These are phyloP conservation scores for Lachnellula hyalina DNA, from an alignment of 2,329 filamentous ascomycete species.

Conservation along the genomic window DNA sequence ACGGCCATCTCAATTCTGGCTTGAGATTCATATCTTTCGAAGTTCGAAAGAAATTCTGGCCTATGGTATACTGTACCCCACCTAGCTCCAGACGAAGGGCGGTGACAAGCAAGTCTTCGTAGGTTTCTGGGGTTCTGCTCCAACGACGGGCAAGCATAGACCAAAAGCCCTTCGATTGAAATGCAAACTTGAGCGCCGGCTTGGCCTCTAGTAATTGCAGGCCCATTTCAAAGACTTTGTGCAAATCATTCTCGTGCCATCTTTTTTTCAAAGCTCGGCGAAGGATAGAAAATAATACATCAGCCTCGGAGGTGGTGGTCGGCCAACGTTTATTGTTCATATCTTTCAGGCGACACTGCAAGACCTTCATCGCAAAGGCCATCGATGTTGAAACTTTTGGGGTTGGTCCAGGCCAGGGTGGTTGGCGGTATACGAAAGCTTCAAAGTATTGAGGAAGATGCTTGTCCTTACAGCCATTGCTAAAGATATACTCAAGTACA, in stretches of 20 bases:
- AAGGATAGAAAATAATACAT: conserved; percentile 8
- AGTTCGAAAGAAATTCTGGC: conserved; percentile 1
- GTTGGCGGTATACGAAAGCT: conserved; percentile 6
- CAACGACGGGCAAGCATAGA: conserved; percentile 5
- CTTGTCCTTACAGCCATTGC: background rate
- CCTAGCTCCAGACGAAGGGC: conserved; percentile 10
- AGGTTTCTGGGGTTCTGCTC: conserved; percentile 5
- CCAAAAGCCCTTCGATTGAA: conserved; percentile 5
- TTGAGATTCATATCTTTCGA: background rate
- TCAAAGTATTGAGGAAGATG: conserved; percentile 7
- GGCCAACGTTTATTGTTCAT: conserved; percentile 8
- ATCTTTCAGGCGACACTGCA: conserved; percentile 7
- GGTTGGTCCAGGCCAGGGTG: background rate
- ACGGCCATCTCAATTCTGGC: conserved; percentile 8
- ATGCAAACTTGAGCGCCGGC: conserved; percentile 1
- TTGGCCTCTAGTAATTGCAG: conserved; percentile 8
- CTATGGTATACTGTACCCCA: conserved; percentile 2
- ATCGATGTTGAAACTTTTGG: conserved; percentile 13
- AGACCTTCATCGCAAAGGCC: conserved; percentile 10
- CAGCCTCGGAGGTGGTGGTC: conserved; percentile 3
- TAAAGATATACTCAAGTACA: conserved; percentile 7
- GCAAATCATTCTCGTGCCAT: conserved; percentile 2
- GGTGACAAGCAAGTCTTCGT: conserved; percentile 5
- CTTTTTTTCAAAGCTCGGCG: conserved; percentile 2
- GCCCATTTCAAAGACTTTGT: conserved; percentile 8